A percentile compares a stretch with the other conserved stretches of the same genome.
phyloP scores from a whole-genome alignment of 1,284 basidiomycete genomes.

The Ganoderma lucidum region DNA sequence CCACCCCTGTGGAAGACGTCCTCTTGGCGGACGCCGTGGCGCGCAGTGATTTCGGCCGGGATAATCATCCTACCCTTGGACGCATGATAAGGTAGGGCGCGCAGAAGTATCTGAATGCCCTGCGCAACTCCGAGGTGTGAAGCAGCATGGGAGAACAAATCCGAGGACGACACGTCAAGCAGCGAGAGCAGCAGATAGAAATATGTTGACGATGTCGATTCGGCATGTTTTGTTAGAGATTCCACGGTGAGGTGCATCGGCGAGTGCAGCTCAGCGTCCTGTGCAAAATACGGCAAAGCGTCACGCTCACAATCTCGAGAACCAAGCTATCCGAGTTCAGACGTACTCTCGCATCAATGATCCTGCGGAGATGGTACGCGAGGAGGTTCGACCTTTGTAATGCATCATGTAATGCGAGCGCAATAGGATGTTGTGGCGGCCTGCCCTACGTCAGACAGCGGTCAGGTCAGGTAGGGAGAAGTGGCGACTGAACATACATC shows the following conservation, averaged over 20 bases:
- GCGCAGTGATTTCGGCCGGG: constrained; percentile 85
- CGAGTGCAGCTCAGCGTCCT: constrained; percentile 80
- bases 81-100: constrained; percentile 80
- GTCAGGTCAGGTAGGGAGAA: constrained; percentile 23
- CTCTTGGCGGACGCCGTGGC: constrained; percentile 85
- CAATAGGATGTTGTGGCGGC: constrained; percentile 86
- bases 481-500: constrained; percentile 57
- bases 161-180: constrained; percentile 68
- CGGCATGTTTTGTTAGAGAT: constrained; percentile 74
- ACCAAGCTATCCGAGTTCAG: constrained; percentile 17
- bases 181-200: constrained; percentile 84
- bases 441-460: constrained; percentile 58
- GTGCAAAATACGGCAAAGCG: constrained; percentile 24
- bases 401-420: constrained; percentile 75
- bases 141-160: constrained; percentile 77
- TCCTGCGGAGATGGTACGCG: constrained; percentile 83
- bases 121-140: constrained; percentile 82
- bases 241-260: constrained; percentile 78
- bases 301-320: constrained; percentile 28
- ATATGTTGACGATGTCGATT: constrained; percentile 83
- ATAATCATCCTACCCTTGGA: constrained; percentile 80
- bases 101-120: constrained; percentile 76
- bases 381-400: constrained; percentile 60
- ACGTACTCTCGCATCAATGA: constrained; percentile 87
- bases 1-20: constrained; percentile 82